Percentiles rank a stretch among this genome's conserved stretches.
These are phyloP conservation scores for Podosphaera fusca DNA, from an alignment of 2,329 filamentous ascomycete genomes.

Conservation along the genomic window DNA sequence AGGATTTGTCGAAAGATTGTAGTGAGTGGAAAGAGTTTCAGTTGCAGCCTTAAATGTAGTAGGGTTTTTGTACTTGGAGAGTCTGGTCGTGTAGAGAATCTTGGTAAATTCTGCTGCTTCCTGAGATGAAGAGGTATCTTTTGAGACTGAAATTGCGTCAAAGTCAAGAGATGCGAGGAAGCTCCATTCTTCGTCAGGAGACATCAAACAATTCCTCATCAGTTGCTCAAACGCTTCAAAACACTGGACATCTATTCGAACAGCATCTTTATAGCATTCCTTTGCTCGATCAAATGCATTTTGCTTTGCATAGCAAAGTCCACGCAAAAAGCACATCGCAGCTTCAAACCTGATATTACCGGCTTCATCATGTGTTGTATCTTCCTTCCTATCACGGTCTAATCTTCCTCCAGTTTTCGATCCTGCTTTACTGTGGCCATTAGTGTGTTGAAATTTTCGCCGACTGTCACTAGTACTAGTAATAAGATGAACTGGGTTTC, in stretches of 20 bases:
- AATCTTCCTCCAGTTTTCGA: conserved; percentile 20
- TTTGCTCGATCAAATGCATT: conserved; percentile 94
- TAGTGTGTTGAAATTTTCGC: conserved; percentile 48
- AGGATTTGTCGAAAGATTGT: conserved; percentile 64
- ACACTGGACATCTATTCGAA: conserved; percentile 90
- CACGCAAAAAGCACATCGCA: conserved; percentile 87
- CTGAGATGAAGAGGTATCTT: conserved; percentile 45
- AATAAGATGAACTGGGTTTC: conserved; percentile 79
- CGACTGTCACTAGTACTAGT: conserved; percentile 36
- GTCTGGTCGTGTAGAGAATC: conserved; percentile 83
- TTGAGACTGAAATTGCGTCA: conserved; percentile 47
- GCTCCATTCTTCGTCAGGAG: conserved; percentile 45
- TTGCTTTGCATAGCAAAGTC: conserved; percentile 86
- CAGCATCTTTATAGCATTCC: conserved; percentile 94
- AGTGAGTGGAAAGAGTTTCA: conserved; percentile 81
- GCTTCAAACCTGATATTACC: conserved; percentile 73
- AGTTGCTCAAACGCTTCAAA: conserved; percentile 96
- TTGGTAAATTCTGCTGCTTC: conserved; percentile 86
- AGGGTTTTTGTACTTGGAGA: conserved; percentile 88
- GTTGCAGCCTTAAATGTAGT: conserved; percentile 62
- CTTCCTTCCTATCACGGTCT: conserved; percentile 12
- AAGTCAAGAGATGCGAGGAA: conserved; percentile 65
- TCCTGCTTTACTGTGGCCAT: conserved; percentile 26
- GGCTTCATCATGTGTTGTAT: conserved; percentile 33
- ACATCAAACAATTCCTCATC: conserved; percentile 87